A percentile compares a stretch with the other conserved stretches of the same genome.
These are phyloP conservation scores for Isabelozyma gotoi DNA, from an alignment of 805 yeast species.

Conservation along the genomic window DNA sequence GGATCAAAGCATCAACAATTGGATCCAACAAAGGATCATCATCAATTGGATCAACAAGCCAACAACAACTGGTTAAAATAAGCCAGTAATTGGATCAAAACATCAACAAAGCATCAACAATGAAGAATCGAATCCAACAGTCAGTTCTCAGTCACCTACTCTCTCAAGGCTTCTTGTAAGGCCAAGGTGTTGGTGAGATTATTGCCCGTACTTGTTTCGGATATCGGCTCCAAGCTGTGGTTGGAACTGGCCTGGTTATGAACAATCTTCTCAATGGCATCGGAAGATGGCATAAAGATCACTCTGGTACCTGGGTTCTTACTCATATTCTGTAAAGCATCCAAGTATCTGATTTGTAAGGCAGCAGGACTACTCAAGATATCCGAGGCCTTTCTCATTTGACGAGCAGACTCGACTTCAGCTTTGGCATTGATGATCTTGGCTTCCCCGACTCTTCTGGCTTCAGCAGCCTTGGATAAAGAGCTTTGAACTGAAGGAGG, in stretches of 20 bases:
- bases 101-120: neutral
- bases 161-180: conserved; percentile 30
- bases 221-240: conserved; percentile 4
- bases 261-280: conserved; percentile 37
- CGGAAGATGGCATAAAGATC: conserved; percentile 66
- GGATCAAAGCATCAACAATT: neutral
- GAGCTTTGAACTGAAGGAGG: conserved; percentile 57
- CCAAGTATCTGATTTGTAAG: conserved; percentile 75
- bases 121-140: neutral
- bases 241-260: neutral
- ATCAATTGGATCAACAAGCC: too few relatives aligned
- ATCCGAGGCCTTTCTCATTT: conserved; percentile 78
- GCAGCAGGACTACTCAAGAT: conserved; percentile 73
- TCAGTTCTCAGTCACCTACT: too few relatives aligned
- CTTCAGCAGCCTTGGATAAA: conserved; percentile 72
- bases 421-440: conserved; percentile 74
- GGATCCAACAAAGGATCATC: too few relatives aligned
- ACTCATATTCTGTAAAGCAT: conserved; percentile 78
- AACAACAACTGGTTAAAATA: too few relatives aligned
- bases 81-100: too few relatives aligned
- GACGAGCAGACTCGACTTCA: conserved; percentile 72
- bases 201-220: neutral
- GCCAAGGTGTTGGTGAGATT: conserved; percentile 25
- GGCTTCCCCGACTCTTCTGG: conserved; percentile 72
- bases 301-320: conserved; percentile 61